Percentiles rank a stretch among this genome's conserved stretches.
phyloP scores from a whole-genome alignment of 176 grass and related monocot species.

The Thalia dealbata region DNA sequence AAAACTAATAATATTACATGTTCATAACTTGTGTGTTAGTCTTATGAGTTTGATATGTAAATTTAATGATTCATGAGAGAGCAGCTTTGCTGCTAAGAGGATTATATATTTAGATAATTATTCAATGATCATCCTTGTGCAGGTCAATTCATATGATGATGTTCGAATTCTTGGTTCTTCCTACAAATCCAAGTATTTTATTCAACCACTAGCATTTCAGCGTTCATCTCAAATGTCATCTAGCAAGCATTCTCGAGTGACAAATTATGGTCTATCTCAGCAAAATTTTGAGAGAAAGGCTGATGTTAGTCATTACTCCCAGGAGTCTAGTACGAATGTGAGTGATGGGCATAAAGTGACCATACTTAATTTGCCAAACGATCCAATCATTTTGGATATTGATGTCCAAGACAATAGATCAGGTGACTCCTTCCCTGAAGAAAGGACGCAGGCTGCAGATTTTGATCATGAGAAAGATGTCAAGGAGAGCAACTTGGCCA shows the following conservation, averaged over 20 bases:
- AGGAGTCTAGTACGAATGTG: slow-evolving; percentile 41
- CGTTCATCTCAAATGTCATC: slow-evolving; percentile 20
- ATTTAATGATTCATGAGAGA: no score
- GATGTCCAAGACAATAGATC: not conserved
- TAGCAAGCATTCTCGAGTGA: slow-evolving; percentile 21
- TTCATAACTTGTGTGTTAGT: no score
- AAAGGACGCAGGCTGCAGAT: slow-evolving; percentile 21
- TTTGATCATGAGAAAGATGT: slow-evolving; percentile 18
- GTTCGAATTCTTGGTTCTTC: slow-evolving; percentile 59
- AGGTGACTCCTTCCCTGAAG: not conserved
- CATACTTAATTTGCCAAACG: slow-evolving; percentile 34
- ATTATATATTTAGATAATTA: not conserved
- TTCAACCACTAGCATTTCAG: slow-evolving; percentile 34
- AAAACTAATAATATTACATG: no score
- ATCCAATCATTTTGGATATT: not conserved
- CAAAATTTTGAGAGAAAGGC: slow-evolving; percentile 29
- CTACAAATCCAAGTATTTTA: slow-evolving; percentile 75
- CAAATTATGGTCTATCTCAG: slow-evolving; percentile 22
- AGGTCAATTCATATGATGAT: slow-evolving; percentile 84
- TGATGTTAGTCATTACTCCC: slow-evolving; percentile 20
- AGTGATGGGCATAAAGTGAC: slow-evolving; percentile 74
- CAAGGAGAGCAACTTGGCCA: slow-evolving; percentile 19
- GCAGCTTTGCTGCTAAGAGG: no score
- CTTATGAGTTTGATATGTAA: no score
- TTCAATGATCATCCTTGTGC: slow-evolving; percentile 13